A percentile compares a stretch with the other conserved stretches of the same genome.
Evolutionary conservation across 108 stramenopile genomes (phyloP).

Genomic region (Poteriospumella lacustris): DNA sequence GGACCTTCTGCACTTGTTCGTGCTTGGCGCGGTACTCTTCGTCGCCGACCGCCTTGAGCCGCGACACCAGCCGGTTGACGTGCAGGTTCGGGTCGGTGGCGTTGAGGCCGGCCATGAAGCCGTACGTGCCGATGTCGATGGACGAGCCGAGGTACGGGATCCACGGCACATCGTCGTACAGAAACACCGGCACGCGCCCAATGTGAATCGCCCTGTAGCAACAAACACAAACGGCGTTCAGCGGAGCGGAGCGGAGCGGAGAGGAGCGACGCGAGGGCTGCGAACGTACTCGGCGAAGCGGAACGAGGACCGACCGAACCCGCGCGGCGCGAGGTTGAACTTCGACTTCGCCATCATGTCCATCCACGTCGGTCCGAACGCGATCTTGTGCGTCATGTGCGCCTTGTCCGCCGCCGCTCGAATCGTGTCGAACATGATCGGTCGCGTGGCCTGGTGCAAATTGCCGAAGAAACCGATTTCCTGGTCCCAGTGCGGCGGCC

Average conservation of each 20-base stretch:
- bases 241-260: slow-evolving; percentile 10
- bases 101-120: background rate
- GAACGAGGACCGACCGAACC: slow-evolving; percentile 23
- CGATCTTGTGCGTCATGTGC: background rate
- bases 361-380: background rate
- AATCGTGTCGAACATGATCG: background rate
- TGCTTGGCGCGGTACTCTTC: background rate
- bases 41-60: too few relatives aligned
- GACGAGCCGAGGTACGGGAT: slow-evolving; percentile 1
- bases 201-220: background rate
- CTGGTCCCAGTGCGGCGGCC: too few relatives aligned
- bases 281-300: slow-evolving; percentile 11
- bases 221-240: background rate
- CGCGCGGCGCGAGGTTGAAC: slow-evolving; percentile 1
- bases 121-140: background rate
- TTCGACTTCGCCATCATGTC: background rate
- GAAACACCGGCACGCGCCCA: background rate
- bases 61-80: too few relatives aligned
- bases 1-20: background rate
- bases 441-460: background rate
- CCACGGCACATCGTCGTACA: slow-evolving; percentile 25
- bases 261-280: background rate
- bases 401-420: background rate
- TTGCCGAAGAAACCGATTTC: background rate
- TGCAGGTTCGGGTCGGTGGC: too few relatives aligned